Conservation (phyloP, 164 flowering plant genomes). For the Magnolia changhungtana region DNA sequence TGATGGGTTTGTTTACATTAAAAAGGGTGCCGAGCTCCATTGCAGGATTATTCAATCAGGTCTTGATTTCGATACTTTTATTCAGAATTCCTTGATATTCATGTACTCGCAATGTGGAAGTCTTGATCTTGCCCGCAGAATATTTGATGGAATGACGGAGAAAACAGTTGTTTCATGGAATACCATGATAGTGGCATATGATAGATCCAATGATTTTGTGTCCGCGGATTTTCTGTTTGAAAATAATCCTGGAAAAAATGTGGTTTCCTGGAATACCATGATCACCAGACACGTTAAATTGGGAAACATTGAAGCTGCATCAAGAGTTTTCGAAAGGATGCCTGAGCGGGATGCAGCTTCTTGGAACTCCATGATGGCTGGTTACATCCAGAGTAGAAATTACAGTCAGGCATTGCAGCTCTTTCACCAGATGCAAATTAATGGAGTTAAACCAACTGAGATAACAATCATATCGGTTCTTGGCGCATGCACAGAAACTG, state of each 20-base stretch:
- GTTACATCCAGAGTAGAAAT: conserved; percentile 30
- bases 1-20: not conserved
- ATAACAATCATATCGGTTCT: conserved; percentile 37
- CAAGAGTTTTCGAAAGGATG: conserved; percentile 35
- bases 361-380: conserved; percentile 49
- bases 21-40: conserved; percentile 42
- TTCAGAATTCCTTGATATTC: conserved; percentile 36
- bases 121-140: conserved; percentile 26
- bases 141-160: conserved; percentile 49
- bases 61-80: conserved; percentile 23
- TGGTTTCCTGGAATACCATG: conserved; percentile 44
- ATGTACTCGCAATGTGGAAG: conserved; percentile 39
- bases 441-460: conserved; percentile 34
- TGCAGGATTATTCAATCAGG: conserved; percentile 31
- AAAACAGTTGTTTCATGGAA: conserved; percentile 42
- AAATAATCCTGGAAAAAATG: conserved; percentile 38
- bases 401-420: conserved; percentile 33
- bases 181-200: conserved; percentile 45
- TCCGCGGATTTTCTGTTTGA: conserved; percentile 30
- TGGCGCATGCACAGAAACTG: conserved; percentile 48
- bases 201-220: conserved; percentile 30
- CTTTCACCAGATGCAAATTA: conserved; percentile 33
- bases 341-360: conserved; percentile 41
- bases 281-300: conserved; percentile 27
- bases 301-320: conserved; percentile 27